Percentiles rank a stretch among this genome's conserved stretches.
Conservation (phyloP, 1,284 basidiomycete species). For the Fomitopsis palustris region DNA sequence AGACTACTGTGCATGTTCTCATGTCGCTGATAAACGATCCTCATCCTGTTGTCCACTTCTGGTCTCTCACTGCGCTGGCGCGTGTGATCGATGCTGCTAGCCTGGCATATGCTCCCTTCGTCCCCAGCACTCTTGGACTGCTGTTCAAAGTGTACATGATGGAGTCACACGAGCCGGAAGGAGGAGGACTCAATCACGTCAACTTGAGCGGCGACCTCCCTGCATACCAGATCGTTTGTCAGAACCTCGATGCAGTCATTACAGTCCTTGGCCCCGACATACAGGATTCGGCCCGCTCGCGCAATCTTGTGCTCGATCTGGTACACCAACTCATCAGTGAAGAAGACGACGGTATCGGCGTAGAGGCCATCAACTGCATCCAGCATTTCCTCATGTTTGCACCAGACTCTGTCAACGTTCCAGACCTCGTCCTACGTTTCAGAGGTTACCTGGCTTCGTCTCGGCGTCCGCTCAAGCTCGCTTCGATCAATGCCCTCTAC, state of each 20-base stretch:
- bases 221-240: conserved; percentile 88
- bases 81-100: conserved; percentile 91
- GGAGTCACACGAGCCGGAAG: conserved; percentile 93
- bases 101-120: conserved; percentile 88
- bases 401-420: conserved; percentile 77
- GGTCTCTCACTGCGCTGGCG: conserved; percentile 83
- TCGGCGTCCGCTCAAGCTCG: conserved; percentile 83
- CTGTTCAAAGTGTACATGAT: conserved; percentile 88
- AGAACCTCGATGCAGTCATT: conserved; percentile 90
- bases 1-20: conserved; percentile 94
- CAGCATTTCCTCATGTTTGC: conserved; percentile 98
- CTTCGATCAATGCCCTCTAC: conserved; percentile 93
- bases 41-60: conserved; percentile 95
- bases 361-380: conserved; percentile 93
- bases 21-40: conserved; percentile 96
- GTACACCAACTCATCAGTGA: conserved; percentile 86
- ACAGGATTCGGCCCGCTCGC: conserved; percentile 81
- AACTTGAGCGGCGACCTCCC: conserved; percentile 91
- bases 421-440: conserved; percentile 75
- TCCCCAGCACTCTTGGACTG: conserved; percentile 87
- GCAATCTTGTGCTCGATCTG: conserved; percentile 80
- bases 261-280: conserved; percentile 96
- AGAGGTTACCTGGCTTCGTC: conserved; percentile 75
- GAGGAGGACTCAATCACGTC: conserved; percentile 79
- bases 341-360: conserved; percentile 83